Percentiles rank a stretch among this genome's conserved stretches.
These are phyloP conservation scores for Aureobasidium sp. DNA, from an alignment of 2,329 filamentous ascomycete species.

Conservation along the genomic window DNA sequence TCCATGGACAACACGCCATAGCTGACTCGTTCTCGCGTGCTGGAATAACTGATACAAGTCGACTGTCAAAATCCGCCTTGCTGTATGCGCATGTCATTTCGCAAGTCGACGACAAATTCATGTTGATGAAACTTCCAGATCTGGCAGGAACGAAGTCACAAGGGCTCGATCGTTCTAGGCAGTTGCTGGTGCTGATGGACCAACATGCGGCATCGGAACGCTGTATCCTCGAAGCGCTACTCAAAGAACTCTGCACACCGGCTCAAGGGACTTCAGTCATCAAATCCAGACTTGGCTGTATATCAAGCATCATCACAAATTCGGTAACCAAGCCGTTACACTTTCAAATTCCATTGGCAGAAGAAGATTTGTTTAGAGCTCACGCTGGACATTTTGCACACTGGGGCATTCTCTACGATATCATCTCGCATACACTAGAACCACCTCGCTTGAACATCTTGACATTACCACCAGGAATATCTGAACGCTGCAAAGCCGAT, in stretches of 20 bases:
- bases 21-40: constrained; percentile 16
- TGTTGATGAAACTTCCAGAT: constrained; percentile 54
- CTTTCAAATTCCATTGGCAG: constrained; percentile 57
- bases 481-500: constrained; percentile 66
- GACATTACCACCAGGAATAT: constrained; percentile 61
- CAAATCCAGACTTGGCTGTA: constrained; percentile 27
- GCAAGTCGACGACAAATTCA: constrained; percentile 87
- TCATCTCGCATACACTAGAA: constrained; percentile 21
- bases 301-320: constrained; percentile 25
- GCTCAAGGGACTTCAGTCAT: constrained; percentile 15
- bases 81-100: constrained; percentile 57
- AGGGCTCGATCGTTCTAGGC: constrained; percentile 3
- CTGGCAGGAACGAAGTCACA: background rate
- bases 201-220: constrained; percentile 95
- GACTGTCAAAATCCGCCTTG: constrained; percentile 56
- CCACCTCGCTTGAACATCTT: constrained; percentile 34
- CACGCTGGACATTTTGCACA: constrained; percentile 50
- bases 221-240: constrained; percentile 66
- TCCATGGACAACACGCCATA: background rate
- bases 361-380: constrained; percentile 50
- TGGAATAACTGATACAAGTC: constrained; percentile 19
- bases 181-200: constrained; percentile 64
- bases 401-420: constrained; percentile 69
- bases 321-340: constrained; percentile 45
- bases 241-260: constrained; percentile 46